A percentile compares a stretch with the other conserved stretches of the same genome.
Conservation (phyloP, 129 eudicot species). For the Helichrysum umbraculigerum region DNA sequence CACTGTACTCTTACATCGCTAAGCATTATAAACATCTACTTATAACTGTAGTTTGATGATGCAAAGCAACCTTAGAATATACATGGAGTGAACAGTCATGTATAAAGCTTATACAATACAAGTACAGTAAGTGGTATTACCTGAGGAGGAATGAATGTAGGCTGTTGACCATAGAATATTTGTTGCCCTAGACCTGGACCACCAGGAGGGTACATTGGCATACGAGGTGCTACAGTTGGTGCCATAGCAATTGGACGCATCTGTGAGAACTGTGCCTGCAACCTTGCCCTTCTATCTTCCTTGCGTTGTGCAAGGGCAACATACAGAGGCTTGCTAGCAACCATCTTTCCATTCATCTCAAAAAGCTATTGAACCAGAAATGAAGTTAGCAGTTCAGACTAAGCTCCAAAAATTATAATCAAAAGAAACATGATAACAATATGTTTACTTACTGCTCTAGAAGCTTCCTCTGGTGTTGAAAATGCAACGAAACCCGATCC, state of each 20-base stretch:
- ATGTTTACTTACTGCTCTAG: constrained; percentile 67
- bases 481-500: constrained; percentile 91
- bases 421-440: background rate
- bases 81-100: background rate
- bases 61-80: constrained; percentile 1
- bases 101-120: background rate
- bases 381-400: background rate
- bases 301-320: constrained; percentile 81
- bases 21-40: background rate
- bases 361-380: constrained; percentile 43
- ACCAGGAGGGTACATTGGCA: constrained; percentile 92
- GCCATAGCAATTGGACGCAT: constrained; percentile 79
- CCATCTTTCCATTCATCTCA: constrained; percentile 85
- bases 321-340: constrained; percentile 74
- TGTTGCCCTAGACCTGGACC: constrained; percentile 90
- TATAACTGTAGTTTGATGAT: background rate
- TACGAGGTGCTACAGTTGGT: constrained; percentile 68
- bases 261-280: constrained; percentile 89
- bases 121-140: constrained; percentile 37
- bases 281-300: constrained; percentile 81
- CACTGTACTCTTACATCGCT: background rate
- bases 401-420: background rate
- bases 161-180: constrained; percentile 82
- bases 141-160: constrained; percentile 83
- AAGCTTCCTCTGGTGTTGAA: constrained; percentile 75